Evolutionary conservation across 23 red algal genomes (phyloP).

Genomic region (Gracilaria vermiculophylla): DNA sequence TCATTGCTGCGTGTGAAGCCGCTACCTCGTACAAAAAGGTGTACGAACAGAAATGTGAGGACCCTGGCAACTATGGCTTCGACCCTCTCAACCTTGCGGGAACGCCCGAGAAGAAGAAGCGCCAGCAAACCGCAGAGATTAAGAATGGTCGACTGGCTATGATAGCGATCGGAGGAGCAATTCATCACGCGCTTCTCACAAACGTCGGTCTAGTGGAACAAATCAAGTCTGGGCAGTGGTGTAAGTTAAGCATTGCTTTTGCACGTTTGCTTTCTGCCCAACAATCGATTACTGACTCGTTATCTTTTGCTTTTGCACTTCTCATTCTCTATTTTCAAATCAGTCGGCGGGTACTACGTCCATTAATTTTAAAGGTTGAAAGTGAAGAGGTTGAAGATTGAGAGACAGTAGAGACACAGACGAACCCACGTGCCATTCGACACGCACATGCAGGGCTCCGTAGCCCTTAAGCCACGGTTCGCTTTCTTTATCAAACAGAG

Average conservation of each 20-base stretch:
- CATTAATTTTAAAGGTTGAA: not conserved
- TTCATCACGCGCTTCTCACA: slow-evolving; percentile 78
- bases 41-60: slow-evolving; percentile 41
- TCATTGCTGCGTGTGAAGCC: slow-evolving; percentile 78
- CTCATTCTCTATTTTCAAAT: not conserved
- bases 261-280: not conserved
- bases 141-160: slow-evolving; percentile 92
- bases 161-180: slow-evolving; percentile 79
- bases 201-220: slow-evolving; percentile 75
- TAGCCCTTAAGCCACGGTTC: not conserved
- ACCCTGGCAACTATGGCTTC: slow-evolving; percentile 79
- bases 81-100: slow-evolving; percentile 70
- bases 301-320: not conserved
- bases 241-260: not conserved
- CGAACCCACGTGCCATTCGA: not conserved
- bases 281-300: not conserved
- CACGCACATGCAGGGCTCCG: not conserved
- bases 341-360: slow-evolving; percentile 56
- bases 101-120: slow-evolving; percentile 36
- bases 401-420: not conserved
- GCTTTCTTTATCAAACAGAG: not conserved
- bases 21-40: slow-evolving; percentile 66
- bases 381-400: not conserved
- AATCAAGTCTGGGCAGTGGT: slow-evolving; percentile 62
- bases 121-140: slow-evolving; percentile 67